Evolutionary conservation across 345 rosid genomes (phyloP).

Genomic region (Fremontodendron californicum): DNA sequence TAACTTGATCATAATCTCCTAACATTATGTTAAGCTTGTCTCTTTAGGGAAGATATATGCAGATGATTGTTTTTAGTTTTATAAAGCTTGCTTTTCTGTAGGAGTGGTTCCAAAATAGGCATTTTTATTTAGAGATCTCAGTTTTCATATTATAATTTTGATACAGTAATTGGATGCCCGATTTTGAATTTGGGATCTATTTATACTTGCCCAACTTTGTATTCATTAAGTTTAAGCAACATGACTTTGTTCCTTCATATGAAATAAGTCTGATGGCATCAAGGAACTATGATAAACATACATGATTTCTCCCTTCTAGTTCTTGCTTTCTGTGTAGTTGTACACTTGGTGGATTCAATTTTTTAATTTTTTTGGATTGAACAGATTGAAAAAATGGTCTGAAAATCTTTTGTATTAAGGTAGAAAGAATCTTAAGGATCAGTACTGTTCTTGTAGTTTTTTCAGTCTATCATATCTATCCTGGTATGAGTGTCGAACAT

Average conservation of each 20-base stretch:
- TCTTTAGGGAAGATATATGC: neutral
- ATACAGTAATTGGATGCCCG: too few relatives aligned
- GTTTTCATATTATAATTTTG: too few relatives aligned
- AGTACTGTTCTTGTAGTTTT: neutral
- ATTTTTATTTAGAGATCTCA: neutral
- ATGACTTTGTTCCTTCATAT: neutral
- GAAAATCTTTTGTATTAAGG: neutral
- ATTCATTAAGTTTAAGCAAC: neutral
- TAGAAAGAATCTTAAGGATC: neutral
- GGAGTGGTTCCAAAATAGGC: neutral
- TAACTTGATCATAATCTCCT: neutral
- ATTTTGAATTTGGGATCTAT: neutral
- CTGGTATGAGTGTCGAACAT: too few relatives aligned
- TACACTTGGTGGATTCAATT: neutral
- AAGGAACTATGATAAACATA: neutral
- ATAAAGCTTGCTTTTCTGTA: constrained; percentile 1
- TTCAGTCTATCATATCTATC: too few relatives aligned
- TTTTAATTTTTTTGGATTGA: neutral
- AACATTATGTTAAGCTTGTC: neutral
- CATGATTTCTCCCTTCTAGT: neutral
- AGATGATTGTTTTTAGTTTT: neutral
- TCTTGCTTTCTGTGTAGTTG: neutral
- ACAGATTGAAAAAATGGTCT: neutral
- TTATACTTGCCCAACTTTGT: neutral
- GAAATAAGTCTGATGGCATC: neutral